Conservation (phyloP, 495 filamentous ascomycete genomes). For the Chlorociboria aeruginascens region DNA sequence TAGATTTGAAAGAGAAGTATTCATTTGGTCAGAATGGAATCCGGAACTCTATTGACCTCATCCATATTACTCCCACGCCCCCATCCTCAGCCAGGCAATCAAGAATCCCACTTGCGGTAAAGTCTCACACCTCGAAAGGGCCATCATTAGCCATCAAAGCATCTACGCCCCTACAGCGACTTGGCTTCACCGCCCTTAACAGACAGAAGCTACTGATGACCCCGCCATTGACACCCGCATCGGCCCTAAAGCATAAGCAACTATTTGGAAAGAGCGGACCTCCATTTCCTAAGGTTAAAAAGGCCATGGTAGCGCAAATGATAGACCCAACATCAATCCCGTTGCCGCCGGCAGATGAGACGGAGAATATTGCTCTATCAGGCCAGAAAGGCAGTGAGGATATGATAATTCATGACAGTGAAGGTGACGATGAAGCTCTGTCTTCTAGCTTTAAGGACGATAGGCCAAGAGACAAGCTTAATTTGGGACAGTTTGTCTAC, state of each 20-base stretch:
- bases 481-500: constrained; percentile 12
- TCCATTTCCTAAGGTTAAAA: constrained; percentile 15
- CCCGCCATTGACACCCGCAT: constrained; percentile 8
- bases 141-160: neutral
- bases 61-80: constrained; percentile 6
- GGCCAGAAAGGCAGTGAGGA: constrained; percentile 18
- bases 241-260: constrained; percentile 2
- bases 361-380: constrained; percentile 8
- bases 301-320: neutral
- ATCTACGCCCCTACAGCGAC: constrained; percentile 15
- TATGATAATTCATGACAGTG: constrained; percentile 19
- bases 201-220: constrained; percentile 10
- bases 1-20: constrained; percentile 3
- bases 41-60: neutral
- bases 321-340: constrained; percentile 13
- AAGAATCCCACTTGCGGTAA: constrained; percentile 16
- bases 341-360: constrained; percentile 12
- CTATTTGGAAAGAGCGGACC: constrained; percentile 9
- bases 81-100: constrained; percentile 8
- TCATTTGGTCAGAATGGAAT: too few species aligned
- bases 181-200: constrained; percentile 12
- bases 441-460: constrained; percentile 1
- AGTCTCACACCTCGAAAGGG: neutral
- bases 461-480: neutral
- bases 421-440: constrained; percentile 10